Evolutionary conservation across 495 filamentous ascomycete species (phyloP).

Genomic region (Aspergillus ostianus): DNA sequence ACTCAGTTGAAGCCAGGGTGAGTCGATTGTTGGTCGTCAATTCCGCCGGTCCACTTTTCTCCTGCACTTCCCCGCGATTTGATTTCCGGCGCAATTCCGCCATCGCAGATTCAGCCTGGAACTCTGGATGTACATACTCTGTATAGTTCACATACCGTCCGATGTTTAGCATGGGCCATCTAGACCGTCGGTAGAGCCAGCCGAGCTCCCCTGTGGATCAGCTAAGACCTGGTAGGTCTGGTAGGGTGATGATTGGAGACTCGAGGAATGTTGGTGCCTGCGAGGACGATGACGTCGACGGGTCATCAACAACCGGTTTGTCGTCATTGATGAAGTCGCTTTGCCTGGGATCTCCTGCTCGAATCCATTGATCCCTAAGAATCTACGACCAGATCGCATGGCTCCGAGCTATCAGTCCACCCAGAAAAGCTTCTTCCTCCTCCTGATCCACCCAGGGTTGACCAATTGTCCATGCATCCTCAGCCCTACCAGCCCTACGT

Average conservation of each 20-base stretch:
- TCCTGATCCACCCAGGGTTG: no score
- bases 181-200: no score
- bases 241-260: neutral
- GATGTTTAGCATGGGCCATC: no score
- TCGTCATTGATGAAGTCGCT: neutral
- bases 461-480: neutral
- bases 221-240: neutral
- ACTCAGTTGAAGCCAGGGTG: no score
- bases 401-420: neutral
- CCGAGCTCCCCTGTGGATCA: neutral
- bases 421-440: neutral
- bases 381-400: neutral
- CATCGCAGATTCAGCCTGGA: neutral
- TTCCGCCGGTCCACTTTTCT: neutral
- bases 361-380: no score
- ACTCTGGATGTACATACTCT: no score
- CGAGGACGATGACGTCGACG: neutral
- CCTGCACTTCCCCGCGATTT: neutral
- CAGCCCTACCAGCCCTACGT: conserved; percentile 12
- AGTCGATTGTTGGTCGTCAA: no score
- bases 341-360: neutral
- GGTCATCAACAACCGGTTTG: neutral
- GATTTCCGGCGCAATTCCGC: neutral
- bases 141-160: no score
- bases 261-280: neutral